Percentiles rank a stretch among this genome's conserved stretches.
Evolutionary conservation across 371 early-diverging fungal species (phyloP).

Genomic region (Mucor piriformis): DNA sequence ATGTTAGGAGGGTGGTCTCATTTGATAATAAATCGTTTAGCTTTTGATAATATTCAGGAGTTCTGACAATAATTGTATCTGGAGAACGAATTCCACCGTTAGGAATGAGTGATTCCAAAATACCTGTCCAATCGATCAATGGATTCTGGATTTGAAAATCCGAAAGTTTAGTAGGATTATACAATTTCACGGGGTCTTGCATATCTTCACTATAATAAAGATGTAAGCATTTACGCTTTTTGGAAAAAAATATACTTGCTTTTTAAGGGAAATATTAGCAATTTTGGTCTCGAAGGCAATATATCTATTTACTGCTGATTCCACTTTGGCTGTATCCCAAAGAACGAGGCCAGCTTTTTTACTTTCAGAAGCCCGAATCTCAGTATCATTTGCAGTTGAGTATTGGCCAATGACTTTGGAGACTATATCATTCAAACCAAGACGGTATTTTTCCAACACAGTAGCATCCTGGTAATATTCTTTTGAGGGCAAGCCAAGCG

Average conservation of each 20-base stretch:
- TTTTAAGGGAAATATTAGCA: slow-evolving; percentile 37
- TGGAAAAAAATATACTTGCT: slow-evolving; percentile 2
- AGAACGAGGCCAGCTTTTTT: slow-evolving; percentile 1
- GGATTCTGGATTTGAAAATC: slow-evolving; percentile 37
- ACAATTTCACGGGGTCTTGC: slow-evolving; percentile 51
- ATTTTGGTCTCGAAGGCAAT: slow-evolving; percentile 55
- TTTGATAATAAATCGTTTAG: slow-evolving; percentile 2
- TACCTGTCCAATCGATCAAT: slow-evolving; percentile 36
- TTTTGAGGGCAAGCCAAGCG: slow-evolving; percentile 56
- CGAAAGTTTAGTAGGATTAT: slow-evolving; percentile 50
- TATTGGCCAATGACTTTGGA: slow-evolving; percentile 16
- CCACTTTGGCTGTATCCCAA: slow-evolving; percentile 21
- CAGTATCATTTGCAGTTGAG: neutral
- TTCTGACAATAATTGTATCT: slow-evolving; percentile 5
- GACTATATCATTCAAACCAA: slow-evolving; percentile 32
- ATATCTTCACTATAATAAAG: slow-evolving; percentile 37
- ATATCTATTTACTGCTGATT: slow-evolving; percentile 33
- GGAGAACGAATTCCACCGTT: neutral
- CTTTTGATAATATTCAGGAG: slow-evolving; percentile 14
- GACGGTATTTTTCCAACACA: slow-evolving; percentile 36
- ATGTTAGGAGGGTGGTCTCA: neutral
- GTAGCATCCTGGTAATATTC: slow-evolving; percentile 55
- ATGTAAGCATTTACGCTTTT: neutral
- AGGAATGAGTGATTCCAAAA: slow-evolving; percentile 5
- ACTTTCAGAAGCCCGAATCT: slow-evolving; percentile 10